Evolutionary conservation across 345 rosid genomes (phyloP).

Genomic region (Gossypium thurberi): DNA sequence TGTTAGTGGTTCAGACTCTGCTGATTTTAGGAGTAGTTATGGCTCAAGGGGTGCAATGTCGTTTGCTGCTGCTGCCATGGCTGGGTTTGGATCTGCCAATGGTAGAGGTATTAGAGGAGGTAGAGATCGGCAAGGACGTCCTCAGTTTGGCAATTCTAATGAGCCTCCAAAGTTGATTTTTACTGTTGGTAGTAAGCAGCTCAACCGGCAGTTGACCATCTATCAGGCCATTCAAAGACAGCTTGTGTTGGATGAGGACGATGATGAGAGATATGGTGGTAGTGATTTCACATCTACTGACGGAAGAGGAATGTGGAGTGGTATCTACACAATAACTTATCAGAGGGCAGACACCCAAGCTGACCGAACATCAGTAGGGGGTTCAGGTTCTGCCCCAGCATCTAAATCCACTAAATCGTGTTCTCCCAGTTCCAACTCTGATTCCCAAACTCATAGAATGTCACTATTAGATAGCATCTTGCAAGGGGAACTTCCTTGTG

Average conservation of each 20-base stretch:
- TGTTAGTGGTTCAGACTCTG: conserved; percentile 63
- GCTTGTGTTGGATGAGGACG: conserved; percentile 83
- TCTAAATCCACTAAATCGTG: conserved; percentile 55
- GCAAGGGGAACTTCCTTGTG: conserved; percentile 88
- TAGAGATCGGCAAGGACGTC: conserved; percentile 85
- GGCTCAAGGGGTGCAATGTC: conserved; percentile 94
- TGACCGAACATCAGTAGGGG: conserved; percentile 62
- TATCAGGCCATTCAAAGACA: conserved; percentile 98
- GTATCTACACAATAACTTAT: conserved; percentile 83
- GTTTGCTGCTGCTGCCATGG: conserved; percentile 98
- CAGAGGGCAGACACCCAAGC: conserved; percentile 79
- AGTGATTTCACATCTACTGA: conserved; percentile 80
- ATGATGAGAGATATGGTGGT: conserved; percentile 80
- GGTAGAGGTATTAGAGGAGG: conserved; percentile 93
- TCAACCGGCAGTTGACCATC: conserved; percentile 85
- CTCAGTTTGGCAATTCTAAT: conserved; percentile 49
- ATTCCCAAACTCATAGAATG: conserved; percentile 39
- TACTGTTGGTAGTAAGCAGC: conserved; percentile 85
- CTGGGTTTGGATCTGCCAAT: conserved; percentile 88
- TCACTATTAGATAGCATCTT: conserved; percentile 90
- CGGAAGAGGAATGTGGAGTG: conserved; percentile 84
- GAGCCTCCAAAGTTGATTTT: conserved; percentile 78
- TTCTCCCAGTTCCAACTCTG: conserved; percentile 39
- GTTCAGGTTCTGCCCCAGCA: conserved; percentile 41
- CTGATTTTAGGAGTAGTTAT: conserved; percentile 68